Conservation (phyloP, 805 yeast species). For the Geotrichum ghanense region DNA sequence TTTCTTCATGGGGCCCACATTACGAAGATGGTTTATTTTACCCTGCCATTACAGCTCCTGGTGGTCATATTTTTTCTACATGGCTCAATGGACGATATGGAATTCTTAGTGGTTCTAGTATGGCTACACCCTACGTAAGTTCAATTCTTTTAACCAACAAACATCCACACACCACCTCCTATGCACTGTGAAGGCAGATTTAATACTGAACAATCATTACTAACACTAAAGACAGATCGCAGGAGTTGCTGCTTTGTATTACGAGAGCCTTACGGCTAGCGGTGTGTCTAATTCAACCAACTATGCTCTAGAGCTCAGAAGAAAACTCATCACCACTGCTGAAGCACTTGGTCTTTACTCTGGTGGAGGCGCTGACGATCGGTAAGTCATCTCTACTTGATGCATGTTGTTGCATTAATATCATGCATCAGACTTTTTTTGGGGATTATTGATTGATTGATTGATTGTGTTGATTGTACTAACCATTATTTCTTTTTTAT, state of each 20-base stretch:
- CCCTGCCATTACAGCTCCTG: constrained; percentile 13
- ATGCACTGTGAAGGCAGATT: background rate
- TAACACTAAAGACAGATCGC: constrained; percentile 7
- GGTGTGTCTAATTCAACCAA: background rate
- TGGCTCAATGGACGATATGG: constrained; percentile 1
- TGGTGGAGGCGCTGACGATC: background rate
- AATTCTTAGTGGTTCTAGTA: constrained; percentile 8
- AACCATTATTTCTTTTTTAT: too few relatives aligned
- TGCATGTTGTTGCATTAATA: too few relatives aligned
- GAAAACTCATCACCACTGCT: constrained; percentile 8
- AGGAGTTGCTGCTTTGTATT: constrained; percentile 14
- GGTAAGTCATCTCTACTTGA: background rate
- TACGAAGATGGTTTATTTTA: constrained; percentile 8
- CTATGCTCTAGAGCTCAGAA: constrained; percentile 3
- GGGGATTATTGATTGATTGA: too few relatives aligned
- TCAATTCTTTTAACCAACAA: background rate
- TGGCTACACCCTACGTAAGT: constrained; percentile 2
- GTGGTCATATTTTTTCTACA: constrained; percentile 1
- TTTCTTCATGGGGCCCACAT: constrained; percentile 1
- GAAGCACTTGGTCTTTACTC: background rate
- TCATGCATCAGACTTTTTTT: too few relatives aligned
- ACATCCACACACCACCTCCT: too few relatives aligned
- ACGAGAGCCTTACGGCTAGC: constrained; percentile 1
- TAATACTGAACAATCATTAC: background rate
- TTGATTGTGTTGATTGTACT: too few relatives aligned